A percentile compares a stretch with the other conserved stretches of the same genome.
Conservation (phyloP, 305 asterid genomes). For the Lippia alba region DNA sequence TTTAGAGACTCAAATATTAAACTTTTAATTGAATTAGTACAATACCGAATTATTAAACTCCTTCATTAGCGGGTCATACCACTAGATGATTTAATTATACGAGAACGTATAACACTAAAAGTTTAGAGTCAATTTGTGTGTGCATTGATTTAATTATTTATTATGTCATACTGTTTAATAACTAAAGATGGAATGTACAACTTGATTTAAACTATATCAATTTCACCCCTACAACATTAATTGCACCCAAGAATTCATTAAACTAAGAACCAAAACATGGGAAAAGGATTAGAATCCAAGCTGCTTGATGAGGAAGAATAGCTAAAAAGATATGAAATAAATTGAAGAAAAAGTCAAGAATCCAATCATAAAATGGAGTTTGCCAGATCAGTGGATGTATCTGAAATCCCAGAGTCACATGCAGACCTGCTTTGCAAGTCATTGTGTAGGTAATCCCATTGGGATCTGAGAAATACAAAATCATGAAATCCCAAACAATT, state of each 20-base stretch:
- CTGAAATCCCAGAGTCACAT: slow-evolving; percentile 47
- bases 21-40: too few relatives aligned
- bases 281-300: slow-evolving; percentile 31
- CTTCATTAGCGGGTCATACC: too few relatives aligned
- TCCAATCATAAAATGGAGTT: slow-evolving; percentile 30
- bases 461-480: slow-evolving; percentile 44
- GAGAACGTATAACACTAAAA: background rate
- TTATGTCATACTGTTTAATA: background rate
- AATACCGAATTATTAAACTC: too few relatives aligned
- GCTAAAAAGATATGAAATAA: background rate
- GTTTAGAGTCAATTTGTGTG: too few relatives aligned
- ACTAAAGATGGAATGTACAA: background rate
- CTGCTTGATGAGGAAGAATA: slow-evolving; percentile 34
- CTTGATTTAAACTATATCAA: too few relatives aligned
- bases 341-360: slow-evolving; percentile 33
- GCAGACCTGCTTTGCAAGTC: slow-evolving; percentile 39
- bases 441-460: slow-evolving; percentile 38
- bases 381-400: slow-evolving; percentile 42
- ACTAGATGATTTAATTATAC: background rate
- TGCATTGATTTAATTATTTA: background rate
- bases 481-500: background rate
- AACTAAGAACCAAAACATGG: background rate
- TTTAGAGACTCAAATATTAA: too few relatives aligned
- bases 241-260: background rate
- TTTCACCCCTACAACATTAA: too few relatives aligned